These are phyloP conservation scores for Artomyces pyxidatus DNA, from an alignment of 768 basidiomycete species.

Conservation along the genomic window DNA sequence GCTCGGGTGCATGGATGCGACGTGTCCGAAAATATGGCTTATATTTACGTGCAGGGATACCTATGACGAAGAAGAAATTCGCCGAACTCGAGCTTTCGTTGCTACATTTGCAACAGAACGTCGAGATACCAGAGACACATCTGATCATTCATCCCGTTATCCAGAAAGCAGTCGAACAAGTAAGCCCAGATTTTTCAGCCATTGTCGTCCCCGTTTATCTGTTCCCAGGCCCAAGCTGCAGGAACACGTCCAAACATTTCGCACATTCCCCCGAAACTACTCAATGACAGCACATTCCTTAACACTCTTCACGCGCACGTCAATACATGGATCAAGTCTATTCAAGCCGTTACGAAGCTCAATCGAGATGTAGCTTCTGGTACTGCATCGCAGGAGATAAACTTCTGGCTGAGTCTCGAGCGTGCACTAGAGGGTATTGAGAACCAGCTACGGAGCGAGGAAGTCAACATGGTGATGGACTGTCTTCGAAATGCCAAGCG, in stretches of 20 bases:
- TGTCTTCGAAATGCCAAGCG: constrained; percentile 93
- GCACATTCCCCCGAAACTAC: constrained; percentile 60
- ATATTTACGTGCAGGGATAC: constrained; percentile 50
- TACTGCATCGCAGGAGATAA: constrained; percentile 97
- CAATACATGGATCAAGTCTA: constrained; percentile 97
- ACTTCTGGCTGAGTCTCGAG: constrained; percentile 97
- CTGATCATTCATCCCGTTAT: constrained; percentile 88
- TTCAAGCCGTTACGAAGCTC: constrained; percentile 95
- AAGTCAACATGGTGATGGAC: constrained; percentile 90
- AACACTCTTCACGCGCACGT: constrained; percentile 91
- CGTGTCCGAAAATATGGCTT: background rate
- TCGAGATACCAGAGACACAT: constrained; percentile 96
- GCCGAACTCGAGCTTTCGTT: constrained; percentile 94
- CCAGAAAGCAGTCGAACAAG: constrained; percentile 75
- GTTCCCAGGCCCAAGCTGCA: constrained; percentile 34
- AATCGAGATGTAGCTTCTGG: constrained; percentile 88
- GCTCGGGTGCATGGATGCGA: background rate
- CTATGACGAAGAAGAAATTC: constrained; percentile 99
- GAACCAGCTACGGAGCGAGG: constrained; percentile 82
- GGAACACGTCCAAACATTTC: constrained; percentile 66
- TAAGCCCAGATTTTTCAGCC: background rate
- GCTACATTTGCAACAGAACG: constrained; percentile 95
- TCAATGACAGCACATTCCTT: constrained; percentile 86
- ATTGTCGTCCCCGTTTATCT: background rate
- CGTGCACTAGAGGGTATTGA: constrained; percentile 91